Percentiles rank a stretch among this genome's conserved stretches.
Evolutionary conservation across 768 basidiomycete species (phyloP).

Genomic region (Boletus speciosus): DNA sequence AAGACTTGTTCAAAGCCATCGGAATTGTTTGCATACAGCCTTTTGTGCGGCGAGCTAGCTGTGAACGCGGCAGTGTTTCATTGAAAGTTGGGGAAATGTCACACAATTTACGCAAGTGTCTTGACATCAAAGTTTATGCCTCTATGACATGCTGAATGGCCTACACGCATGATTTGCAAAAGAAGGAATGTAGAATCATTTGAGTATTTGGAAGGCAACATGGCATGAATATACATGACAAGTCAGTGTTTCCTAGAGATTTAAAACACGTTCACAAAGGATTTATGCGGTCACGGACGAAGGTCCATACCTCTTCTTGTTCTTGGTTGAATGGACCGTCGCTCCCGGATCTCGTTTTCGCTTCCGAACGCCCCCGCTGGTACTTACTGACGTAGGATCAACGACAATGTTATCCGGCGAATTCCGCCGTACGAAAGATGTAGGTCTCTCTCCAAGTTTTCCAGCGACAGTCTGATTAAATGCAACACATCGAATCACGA

Average conservation of each 20-base stretch:
- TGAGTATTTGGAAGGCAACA: not conserved
- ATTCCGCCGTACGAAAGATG: not conserved
- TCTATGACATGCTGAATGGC: slow-evolving; percentile 7
- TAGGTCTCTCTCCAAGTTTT: slow-evolving; percentile 6
- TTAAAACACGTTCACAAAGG: not conserved
- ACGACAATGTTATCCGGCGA: not conserved
- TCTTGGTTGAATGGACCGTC: not conserved
- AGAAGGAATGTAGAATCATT: not conserved
- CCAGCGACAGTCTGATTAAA: slow-evolving; percentile 14
- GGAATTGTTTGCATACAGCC: slow-evolving; percentile 67
- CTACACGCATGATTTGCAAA: not conserved
- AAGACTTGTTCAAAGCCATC: slow-evolving; percentile 74
- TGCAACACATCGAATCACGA: slow-evolving; percentile 22
- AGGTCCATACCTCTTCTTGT: slow-evolving; percentile 10
- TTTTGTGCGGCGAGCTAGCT: slow-evolving; percentile 34
- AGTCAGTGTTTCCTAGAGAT: slow-evolving; percentile 10
- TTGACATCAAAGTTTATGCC: slow-evolving; percentile 52
- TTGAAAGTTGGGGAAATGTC: slow-evolving; percentile 55
- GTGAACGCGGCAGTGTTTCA: not conserved
- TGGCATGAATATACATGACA: not conserved
- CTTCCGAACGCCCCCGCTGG: slow-evolving; percentile 2
- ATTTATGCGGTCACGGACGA: not conserved
- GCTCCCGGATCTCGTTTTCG: slow-evolving; percentile 9
- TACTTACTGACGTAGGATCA: not conserved
- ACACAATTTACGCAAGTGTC: slow-evolving; percentile 61